These are phyloP conservation scores for Erysiphe pulchra DNA, from an alignment of 2,329 filamentous ascomycete genomes.

Conservation along the genomic window DNA sequence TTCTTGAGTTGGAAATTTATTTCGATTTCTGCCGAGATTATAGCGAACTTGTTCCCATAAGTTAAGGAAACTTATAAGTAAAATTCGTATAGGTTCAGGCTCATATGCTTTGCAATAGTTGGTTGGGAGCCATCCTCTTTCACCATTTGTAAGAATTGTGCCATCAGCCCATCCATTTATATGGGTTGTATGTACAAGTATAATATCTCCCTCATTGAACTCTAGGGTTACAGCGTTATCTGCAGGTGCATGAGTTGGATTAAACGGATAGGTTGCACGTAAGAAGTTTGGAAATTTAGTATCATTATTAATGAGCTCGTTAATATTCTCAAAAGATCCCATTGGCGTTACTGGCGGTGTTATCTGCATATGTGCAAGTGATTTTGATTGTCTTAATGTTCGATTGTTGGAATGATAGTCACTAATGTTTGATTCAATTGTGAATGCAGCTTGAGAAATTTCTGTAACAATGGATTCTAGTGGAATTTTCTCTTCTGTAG, in stretches of 20 bases:
- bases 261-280: slow-evolving; percentile 80
- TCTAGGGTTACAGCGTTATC: slow-evolving; percentile 73
- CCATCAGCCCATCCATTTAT: slow-evolving; percentile 98
- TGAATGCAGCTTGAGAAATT: neutral
- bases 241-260: slow-evolving; percentile 50
- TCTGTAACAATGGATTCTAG: neutral
- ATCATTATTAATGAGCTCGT: slow-evolving; percentile 16
- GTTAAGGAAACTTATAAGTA: slow-evolving; percentile 66
- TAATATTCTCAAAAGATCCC: slow-evolving; percentile 22
- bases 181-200: slow-evolving; percentile 87
- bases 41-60: slow-evolving; percentile 80
- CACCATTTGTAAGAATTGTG: slow-evolving; percentile 62
- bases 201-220: slow-evolving; percentile 71
- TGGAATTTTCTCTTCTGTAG: neutral
- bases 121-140: slow-evolving; percentile 83
- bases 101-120: slow-evolving; percentile 97
- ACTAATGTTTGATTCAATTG: neutral
- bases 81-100: slow-evolving; percentile 57
- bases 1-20: slow-evolving; percentile 72
- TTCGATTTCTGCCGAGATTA: slow-evolving; percentile 46
- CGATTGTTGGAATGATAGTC: neutral
- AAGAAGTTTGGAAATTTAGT: slow-evolving; percentile 82
- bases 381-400: neutral
- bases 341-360: slow-evolving; percentile 56
- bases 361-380: slow-evolving; percentile 24